Evolutionary conservation across 2,329 filamentous ascomycete genomes (phyloP).

Genomic region (Sphaceloma murrayae): DNA sequence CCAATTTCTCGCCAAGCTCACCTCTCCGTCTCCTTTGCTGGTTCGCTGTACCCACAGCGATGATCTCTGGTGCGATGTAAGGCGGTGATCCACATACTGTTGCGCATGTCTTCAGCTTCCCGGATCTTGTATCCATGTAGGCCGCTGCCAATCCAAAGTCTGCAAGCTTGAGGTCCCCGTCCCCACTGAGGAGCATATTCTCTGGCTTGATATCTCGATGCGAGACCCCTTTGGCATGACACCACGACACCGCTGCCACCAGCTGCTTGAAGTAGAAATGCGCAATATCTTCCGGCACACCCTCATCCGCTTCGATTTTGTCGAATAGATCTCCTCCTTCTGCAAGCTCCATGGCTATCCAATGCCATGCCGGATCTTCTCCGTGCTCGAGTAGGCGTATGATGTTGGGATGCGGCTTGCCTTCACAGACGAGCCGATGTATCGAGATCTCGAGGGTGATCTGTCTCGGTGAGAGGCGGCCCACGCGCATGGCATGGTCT

Average conservation of each 20-base stretch:
- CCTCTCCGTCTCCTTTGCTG: slow-evolving; percentile 35
- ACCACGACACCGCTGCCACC: slow-evolving; percentile 80
- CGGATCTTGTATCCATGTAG: slow-evolving; percentile 69
- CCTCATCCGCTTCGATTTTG: slow-evolving; percentile 97
- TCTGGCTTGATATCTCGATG: slow-evolving; percentile 72
- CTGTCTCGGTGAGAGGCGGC: slow-evolving; percentile 80
- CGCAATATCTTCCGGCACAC: slow-evolving; percentile 86
- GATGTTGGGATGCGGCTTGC: slow-evolving; percentile 69
- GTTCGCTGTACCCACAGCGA: slow-evolving; percentile 41
- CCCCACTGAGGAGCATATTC: slow-evolving; percentile 79
- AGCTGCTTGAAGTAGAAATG: slow-evolving; percentile 95
- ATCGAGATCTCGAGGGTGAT: slow-evolving; percentile 85
- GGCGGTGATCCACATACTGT: slow-evolving; percentile 94
- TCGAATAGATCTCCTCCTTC: slow-evolving; percentile 95
- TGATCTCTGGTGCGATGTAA: slow-evolving; percentile 92
- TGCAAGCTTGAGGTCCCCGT: slow-evolving; percentile 83
- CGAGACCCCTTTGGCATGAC: slow-evolving; percentile 91
- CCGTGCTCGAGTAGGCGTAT: slow-evolving; percentile 86
- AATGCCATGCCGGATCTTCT: slow-evolving; percentile 78
- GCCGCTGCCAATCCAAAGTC: slow-evolving; percentile 94
- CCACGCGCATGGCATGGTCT: slow-evolving; percentile 80
- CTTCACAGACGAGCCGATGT: slow-evolving; percentile 66
- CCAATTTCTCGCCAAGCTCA: slow-evolving; percentile 37
- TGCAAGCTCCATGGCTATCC: slow-evolving; percentile 97
- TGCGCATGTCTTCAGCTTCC: slow-evolving; percentile 67